These are phyloP conservation scores for Pleurotus sapidus DNA, from an alignment of 768 basidiomycete species.

Conservation along the genomic window DNA sequence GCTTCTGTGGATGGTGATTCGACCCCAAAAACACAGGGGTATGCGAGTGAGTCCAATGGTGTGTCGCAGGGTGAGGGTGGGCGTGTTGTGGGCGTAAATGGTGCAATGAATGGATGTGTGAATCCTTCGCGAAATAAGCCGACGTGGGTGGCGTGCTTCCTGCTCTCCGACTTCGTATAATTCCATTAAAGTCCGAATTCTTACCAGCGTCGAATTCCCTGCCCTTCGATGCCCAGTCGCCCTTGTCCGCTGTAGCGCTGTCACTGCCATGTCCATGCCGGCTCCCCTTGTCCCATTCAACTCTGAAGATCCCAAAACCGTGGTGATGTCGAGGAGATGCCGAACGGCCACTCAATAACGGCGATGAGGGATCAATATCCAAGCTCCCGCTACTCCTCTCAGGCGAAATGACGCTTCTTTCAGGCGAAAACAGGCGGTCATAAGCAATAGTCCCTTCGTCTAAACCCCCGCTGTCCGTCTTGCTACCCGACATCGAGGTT, in stretches of 20 bases:
- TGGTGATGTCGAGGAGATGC: neutral
- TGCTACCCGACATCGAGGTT: too few relatives aligned
- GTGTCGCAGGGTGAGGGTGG: neutral
- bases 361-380: neutral
- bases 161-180: neutral
- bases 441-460: too few relatives aligned
- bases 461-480: too few relatives aligned
- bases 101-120: neutral
- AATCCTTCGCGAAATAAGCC: neutral
- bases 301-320: too few relatives aligned
- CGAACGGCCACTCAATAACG: neutral
- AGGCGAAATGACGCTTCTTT: neutral
- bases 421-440: neutral
- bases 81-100: neutral
- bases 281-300: too few relatives aligned
- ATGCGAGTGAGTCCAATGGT: neutral
- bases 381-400: neutral
- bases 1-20: neutral
- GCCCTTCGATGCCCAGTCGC: neutral
- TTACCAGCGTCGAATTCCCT: neutral
- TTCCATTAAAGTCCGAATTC: neutral
- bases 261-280: neutral
- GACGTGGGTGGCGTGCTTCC: constrained; percentile 5
- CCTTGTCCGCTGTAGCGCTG: neutral
- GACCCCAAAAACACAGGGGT: neutral